Percentiles rank a stretch among this genome's conserved stretches.
These are phyloP conservation scores for Cercophora samala DNA, from an alignment of 495 filamentous ascomycete genomes.

Conservation along the genomic window DNA sequence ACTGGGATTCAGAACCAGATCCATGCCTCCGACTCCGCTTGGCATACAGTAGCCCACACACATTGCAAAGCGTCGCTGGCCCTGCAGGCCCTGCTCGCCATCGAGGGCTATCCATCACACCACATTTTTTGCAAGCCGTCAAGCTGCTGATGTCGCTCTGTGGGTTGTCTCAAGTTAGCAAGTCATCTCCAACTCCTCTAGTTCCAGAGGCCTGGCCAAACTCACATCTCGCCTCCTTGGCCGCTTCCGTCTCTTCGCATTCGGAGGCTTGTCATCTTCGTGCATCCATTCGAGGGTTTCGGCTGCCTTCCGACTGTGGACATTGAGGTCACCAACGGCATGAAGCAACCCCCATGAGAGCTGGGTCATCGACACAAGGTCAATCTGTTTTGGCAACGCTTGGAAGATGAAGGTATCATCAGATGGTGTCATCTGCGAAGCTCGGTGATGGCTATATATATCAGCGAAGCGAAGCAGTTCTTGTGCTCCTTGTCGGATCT, in stretches of 20 bases:
- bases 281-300: not conserved
- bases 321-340: slow-evolving; percentile 22
- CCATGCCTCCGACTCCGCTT: slow-evolving; percentile 13
- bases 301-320: slow-evolving; percentile 14
- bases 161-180: not conserved
- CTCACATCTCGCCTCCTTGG: not conserved
- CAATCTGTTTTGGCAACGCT: slow-evolving; percentile 20
- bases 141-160: not conserved
- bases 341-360: slow-evolving; percentile 21
- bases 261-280: not conserved
- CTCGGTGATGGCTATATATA: slow-evolving; percentile 15
- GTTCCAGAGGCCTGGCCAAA: not conserved
- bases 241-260: not conserved
- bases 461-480: slow-evolving; percentile 21
- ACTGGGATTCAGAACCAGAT: not conserved
- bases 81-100: slow-evolving; percentile 23
- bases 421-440: not conserved
- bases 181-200: not conserved
- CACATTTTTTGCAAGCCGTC: slow-evolving; percentile 16
- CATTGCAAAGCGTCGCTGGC: slow-evolving; percentile 25
- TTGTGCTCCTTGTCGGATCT: slow-evolving; percentile 20
- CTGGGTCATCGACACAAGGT: slow-evolving; percentile 25
- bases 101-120: slow-evolving; percentile 14
- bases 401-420: not conserved
- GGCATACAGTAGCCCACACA: slow-evolving; percentile 23